These are phyloP conservation scores for Dimocarpus longan DNA, from an alignment of 345 rosid genomes.

Conservation along the genomic window DNA sequence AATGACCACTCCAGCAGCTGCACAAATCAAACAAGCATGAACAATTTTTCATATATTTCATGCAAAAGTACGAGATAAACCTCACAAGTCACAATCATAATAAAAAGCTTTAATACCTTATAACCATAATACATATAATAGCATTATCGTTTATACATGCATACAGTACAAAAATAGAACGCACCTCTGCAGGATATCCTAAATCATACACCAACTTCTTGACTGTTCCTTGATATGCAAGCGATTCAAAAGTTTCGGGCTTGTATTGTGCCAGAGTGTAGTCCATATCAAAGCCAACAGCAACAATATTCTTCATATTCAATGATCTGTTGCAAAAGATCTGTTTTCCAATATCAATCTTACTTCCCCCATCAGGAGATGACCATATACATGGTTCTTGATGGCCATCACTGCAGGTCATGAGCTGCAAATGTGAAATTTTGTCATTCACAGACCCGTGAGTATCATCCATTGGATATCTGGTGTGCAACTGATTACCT, in stretches of 20 bases:
- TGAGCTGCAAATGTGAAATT: constrained; percentile 32
- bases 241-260: constrained; percentile 93
- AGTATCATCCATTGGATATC: constrained; percentile 55
- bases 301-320: constrained; percentile 89
- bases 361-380: constrained; percentile 60
- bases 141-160: constrained; percentile 2
- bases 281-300: constrained; percentile 99
- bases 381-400: constrained; percentile 64
- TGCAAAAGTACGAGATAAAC: neutral
- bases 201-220: constrained; percentile 82
- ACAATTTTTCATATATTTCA: neutral
- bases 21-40: constrained; percentile 22
- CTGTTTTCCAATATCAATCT: constrained; percentile 64
- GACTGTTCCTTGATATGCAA: constrained; percentile 89
- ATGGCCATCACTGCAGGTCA: constrained; percentile 33
- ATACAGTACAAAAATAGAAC: constrained; percentile 20
- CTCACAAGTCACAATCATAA: neutral
- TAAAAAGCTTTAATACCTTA: neutral
- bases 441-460: constrained; percentile 38
- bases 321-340: constrained; percentile 95
- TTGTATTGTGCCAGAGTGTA: constrained; percentile 97
- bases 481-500: constrained; percentile 36
- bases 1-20: constrained; percentile 86
- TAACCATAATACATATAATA: neutral
- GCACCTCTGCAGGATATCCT: constrained; percentile 91